Evolutionary conservation across 2,329 filamentous ascomycete species (phyloP).

Genomic region (Cercospora brassicicola): DNA sequence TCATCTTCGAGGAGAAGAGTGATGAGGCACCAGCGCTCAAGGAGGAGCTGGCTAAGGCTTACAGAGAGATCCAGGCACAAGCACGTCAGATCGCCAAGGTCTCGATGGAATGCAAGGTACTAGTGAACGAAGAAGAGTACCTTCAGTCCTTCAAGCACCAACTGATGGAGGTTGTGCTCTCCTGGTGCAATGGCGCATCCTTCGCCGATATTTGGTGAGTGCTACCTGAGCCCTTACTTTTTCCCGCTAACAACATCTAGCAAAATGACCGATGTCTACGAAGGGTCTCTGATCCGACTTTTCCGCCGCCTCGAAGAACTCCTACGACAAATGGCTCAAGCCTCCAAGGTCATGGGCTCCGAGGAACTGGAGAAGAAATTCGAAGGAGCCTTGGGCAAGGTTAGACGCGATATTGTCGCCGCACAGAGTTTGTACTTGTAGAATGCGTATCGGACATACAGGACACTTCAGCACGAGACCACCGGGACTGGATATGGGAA

Average conservation of each 20-base stretch:
- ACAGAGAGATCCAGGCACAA: constrained; percentile 80
- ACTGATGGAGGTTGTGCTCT: constrained; percentile 92
- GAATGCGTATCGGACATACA: not conserved
- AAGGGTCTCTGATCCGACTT: constrained; percentile 91
- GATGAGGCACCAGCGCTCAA: constrained; percentile 70
- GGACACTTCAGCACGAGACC: not conserved
- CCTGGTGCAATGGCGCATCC: constrained; percentile 85
- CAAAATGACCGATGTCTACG: constrained; percentile 99
- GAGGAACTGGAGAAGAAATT: constrained; percentile 92
- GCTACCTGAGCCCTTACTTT: not conserved
- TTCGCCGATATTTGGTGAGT: constrained; percentile 95
- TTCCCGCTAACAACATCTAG: constrained; percentile 48
- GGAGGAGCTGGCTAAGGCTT: constrained; percentile 84
- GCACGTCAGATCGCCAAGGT: constrained; percentile 89
- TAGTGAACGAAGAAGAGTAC: constrained; percentile 94
- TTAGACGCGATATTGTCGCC: constrained; percentile 89
- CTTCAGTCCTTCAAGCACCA: constrained; percentile 86
- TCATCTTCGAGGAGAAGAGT: constrained; percentile 96
- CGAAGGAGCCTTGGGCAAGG: constrained; percentile 78
- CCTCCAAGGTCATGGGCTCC: constrained; percentile 96
- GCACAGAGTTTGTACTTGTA: constrained; percentile 91
- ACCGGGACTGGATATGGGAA: not conserved
- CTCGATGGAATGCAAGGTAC: constrained; percentile 88
- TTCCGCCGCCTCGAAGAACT: constrained; percentile 95
- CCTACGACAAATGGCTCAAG: constrained; percentile 90